Evolutionary conservation across 192 early-diverging fungal genomes (phyloP), one percentile per base, ranked within the genome.

Genomic region (Pilobolus umbonatus): DNA sequence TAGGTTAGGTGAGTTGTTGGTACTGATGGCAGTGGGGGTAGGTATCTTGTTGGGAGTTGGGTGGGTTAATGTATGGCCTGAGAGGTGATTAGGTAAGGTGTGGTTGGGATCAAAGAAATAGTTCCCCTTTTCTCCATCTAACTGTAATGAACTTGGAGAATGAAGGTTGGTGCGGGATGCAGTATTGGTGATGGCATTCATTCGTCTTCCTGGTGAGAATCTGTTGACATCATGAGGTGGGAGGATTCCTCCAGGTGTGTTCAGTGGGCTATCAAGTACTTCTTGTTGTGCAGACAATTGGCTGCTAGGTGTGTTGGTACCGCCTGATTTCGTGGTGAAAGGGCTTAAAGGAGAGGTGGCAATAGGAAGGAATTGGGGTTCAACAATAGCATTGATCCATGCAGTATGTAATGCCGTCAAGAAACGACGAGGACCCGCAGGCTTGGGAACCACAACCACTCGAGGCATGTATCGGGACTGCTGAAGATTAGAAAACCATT

Each of bases 361-460:
- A 38, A 81, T 83, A 2, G 78, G 81, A 5, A 70, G 69, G 43
- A 76, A 80, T 1, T 73, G 64, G 1, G 76, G 77, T 44, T 79
- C 75, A 5, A 81, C 62, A 14, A 80, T 57, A 8, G 71, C 68
- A 32, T 72, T 70, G 48, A 70, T 69, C 42, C 75, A 71, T 15
- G 82, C 76, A 4, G 78, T 78, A 55, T 80, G 78, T 5, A 85
- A 63, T 0, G 81, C 81, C 1, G 77, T 77, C 35, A 85, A 48
- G 32, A 85, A 74, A 17, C 81, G 71, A n/a, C 83, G 66, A 15
- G 83, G 83, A 5, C 83, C 81, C 35, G 74, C 77, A 1, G 83
- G 83, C 46, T 83, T 85, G 9, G 83, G 78, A 21, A 83, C 66
- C 9, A 83, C 75, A 26, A 85, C 39, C 4, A 84, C 75, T 26